Base-by-base conservation (phyloP, 768 basidiomycete species). In the Boletus rufocinnamomeus region DNA sequence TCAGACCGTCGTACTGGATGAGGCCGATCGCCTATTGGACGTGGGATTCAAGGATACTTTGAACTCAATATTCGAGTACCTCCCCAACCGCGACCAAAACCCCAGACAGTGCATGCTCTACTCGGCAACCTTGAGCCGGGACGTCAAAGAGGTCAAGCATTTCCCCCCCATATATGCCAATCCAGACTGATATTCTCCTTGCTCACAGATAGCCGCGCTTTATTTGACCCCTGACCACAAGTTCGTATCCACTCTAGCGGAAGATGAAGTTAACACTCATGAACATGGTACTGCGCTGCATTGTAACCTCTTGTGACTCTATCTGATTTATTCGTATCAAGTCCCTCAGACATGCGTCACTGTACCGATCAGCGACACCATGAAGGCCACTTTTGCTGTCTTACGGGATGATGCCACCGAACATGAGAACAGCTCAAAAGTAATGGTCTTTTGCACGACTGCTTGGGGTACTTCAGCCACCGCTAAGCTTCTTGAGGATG, bases 1-100 rank as follows among this genome's bases (percentile, higher is more conserved):
- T 8, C 70, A 76, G 40, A 75, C 77, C 8, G 60, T 88, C 63
- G 81, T 90, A 3, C 75, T 88, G 61, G 89, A 91, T 66, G 89
- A 91, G 72, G 89, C 88, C 13, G 89, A 91, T 69, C 76, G 89
- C 35, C 70, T 91, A 17, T 77, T 91, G 21, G 89, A 91, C 65
- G 80, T 87, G 66, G 89, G 89, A 50, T 91, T 91, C 68, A 83
- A 81, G 46, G 79, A 79, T 10, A 84, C 86, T 43, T 75, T 91
- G 58, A 84, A 88, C 66, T 84, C 84, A 54, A 87, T 91, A 54
- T 69, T 87, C 10, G 28, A 58, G 0, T 69, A 66, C 57, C 66
- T 82, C 37, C 81, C 81, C 2, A 62, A 75, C 34, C 71, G 72
- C 45, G 78, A 76, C 50, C 76, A 80, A 58, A 78, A 84, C 11